phyloP scores from a whole-genome alignment of 202 grass and related monocot genomes.

The Panicum hallii region DNA sequence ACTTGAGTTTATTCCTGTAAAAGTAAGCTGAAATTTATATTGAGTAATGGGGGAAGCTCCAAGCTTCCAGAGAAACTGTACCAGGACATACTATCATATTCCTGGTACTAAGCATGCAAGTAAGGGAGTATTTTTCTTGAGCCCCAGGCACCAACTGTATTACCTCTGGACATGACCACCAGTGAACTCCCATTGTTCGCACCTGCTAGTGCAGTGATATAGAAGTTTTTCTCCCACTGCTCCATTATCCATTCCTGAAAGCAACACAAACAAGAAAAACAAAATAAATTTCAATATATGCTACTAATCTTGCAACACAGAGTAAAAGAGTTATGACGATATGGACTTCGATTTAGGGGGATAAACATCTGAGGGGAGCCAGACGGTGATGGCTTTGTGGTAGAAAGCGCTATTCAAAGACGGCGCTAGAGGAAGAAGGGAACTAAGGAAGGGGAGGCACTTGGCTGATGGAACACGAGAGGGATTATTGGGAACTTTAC shows the following conservation, averaged over 20 bases:
- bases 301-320: not conserved
- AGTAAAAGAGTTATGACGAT: not conserved
- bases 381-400: not conserved
- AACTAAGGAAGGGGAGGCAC: not conserved
- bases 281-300: constrained; percentile 31
- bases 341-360: not conserved
- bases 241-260: constrained; percentile 98
- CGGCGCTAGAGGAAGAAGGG: not conserved
- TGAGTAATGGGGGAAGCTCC: not conserved
- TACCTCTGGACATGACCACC: constrained; percentile 96
- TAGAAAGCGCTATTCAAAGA: not conserved
- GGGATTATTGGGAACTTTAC: not conserved
- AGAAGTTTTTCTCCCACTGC: constrained; percentile 98
- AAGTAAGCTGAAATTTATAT: not conserved
- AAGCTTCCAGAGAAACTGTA: constrained; percentile 30
- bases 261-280: constrained; percentile 9
- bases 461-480: not conserved
- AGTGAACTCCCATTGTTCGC: constrained; percentile 84
- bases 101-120: constrained; percentile 29
- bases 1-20: not conserved
- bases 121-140: not conserved
- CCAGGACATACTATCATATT: constrained; percentile 3
- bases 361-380: not conserved
- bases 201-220: constrained; percentile 81
- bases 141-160: constrained; percentile 21